These are phyloP conservation scores for Fusarium secorum DNA, from an alignment of 2,329 filamentous ascomycete genomes.

Conservation along the genomic window DNA sequence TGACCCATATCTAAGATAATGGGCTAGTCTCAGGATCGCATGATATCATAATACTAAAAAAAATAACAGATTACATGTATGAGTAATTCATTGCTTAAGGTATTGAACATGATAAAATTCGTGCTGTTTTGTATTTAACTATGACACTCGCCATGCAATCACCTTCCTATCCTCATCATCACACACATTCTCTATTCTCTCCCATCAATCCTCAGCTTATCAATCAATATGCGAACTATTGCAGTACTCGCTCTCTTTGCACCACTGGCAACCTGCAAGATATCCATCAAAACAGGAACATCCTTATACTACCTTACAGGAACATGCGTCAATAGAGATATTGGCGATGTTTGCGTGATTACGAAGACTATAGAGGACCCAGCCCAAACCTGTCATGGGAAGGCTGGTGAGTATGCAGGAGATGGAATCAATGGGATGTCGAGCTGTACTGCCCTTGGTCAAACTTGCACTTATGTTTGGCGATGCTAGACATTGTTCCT, in stretches of 20 bases:
- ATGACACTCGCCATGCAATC: rapidly evolving
- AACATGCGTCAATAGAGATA: not conserved
- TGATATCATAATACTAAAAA: too few species aligned
- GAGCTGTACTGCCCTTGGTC: not conserved
- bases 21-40: too few species aligned
- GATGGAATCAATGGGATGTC: not conserved
- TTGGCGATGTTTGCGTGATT: not conserved
- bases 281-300: too few species aligned
- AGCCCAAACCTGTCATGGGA: not conserved
- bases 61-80: too few species aligned
- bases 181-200: not conserved
- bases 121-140: not conserved
- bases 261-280: not conserved
- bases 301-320: too few species aligned
- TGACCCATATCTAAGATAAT: rapidly evolving
- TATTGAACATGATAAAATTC: rapidly evolving
- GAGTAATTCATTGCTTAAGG: too few species aligned
- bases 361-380: not conserved
- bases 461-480: not conserved
- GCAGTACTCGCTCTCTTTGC: not conserved
- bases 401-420: not conserved
- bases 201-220: too few species aligned
- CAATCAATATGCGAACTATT: not conserved
- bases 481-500: not conserved
- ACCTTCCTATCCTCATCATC: not conserved